Conservation (phyloP, 257 asterid species). For the Hygrophila difformis region DNA sequence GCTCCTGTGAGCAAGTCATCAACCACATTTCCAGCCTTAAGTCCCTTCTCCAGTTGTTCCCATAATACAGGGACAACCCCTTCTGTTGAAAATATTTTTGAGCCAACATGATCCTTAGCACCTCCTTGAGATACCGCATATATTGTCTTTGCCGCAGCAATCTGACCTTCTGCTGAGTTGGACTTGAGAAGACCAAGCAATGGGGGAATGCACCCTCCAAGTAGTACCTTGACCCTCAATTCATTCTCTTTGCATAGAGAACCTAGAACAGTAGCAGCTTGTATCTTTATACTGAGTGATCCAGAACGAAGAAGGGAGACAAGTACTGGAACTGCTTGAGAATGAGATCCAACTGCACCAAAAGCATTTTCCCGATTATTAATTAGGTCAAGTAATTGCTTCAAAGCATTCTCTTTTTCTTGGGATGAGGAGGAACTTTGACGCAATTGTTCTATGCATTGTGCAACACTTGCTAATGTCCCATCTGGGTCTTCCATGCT, state of each 20-base stretch:
- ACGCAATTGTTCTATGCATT: constrained; percentile 88
- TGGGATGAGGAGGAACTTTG: constrained; percentile 75
- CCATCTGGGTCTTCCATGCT: constrained; percentile 99
- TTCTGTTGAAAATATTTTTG: constrained; percentile 95
- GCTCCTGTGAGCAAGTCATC: constrained; percentile 89
- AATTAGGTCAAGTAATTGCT: constrained; percentile 73
- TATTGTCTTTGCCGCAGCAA: constrained; percentile 94
- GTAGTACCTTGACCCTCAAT: constrained; percentile 81
- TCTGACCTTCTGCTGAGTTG: constrained; percentile 79
- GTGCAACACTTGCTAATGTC: constrained; percentile 95
- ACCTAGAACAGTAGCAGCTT: constrained; percentile 84
- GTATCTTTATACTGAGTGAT: constrained; percentile 79
- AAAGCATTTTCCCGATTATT: constrained; percentile 83
- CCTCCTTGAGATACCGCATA: constrained; percentile 96
- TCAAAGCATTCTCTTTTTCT: constrained; percentile 75
- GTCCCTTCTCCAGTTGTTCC: constrained; percentile 84
- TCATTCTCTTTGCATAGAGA: constrained; percentile 96
- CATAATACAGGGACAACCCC: constrained; percentile 95
- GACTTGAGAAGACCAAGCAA: constrained; percentile 96
- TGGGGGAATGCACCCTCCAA: constrained; percentile 98
- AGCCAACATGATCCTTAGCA: constrained; percentile 91
- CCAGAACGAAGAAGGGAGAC: constrained; percentile 97
- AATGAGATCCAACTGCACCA: constrained; percentile 96
- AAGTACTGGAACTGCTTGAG: constrained; percentile 99
- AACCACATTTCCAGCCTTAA: constrained; percentile 77